Percentiles rank a stretch among this genome's conserved stretches.
Evolutionary conservation across 2,329 filamentous ascomycete species (phyloP).

Genomic region (Colletotrichum theobromicola): DNA sequence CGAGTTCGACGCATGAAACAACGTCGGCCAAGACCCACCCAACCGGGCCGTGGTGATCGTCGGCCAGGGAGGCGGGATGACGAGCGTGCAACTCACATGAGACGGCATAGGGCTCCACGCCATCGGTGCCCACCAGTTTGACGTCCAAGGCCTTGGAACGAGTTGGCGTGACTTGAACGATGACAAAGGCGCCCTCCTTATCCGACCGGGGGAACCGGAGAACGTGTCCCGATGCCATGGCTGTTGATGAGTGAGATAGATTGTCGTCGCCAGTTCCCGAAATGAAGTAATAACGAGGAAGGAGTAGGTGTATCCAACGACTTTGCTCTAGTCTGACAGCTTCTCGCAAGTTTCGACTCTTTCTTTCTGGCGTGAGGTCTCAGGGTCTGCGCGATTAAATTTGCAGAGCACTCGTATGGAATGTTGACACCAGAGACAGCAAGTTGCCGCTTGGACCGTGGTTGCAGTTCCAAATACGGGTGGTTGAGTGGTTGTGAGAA

Average conservation of each 20-base stretch:
- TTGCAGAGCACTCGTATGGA: neutral
- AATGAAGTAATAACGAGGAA: neutral
- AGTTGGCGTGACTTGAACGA: slow-evolving; percentile 63
- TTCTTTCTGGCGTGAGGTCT: neutral
- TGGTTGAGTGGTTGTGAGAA: neutral
- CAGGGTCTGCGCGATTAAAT: neutral
- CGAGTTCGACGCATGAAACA: slow-evolving; percentile 26
- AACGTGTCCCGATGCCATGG: slow-evolving; percentile 37
- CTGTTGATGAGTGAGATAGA: neutral
- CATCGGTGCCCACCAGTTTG: slow-evolving; percentile 72
- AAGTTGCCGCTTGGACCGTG: neutral
- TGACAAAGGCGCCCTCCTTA: slow-evolving; percentile 56
- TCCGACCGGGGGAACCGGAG: slow-evolving; percentile 65
- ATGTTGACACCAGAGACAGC: neutral
- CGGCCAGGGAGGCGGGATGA: slow-evolving; percentile 10
- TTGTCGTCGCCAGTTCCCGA: neutral
- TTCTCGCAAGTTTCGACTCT: neutral
- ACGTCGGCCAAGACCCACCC: slow-evolving; percentile 10
- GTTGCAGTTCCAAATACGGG: neutral
- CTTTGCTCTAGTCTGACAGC: neutral
- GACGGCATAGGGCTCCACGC: slow-evolving; percentile 62
- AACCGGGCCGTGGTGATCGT: slow-evolving; percentile 19
- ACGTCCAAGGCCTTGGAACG: slow-evolving; percentile 63
- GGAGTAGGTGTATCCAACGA: neutral
- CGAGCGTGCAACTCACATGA: slow-evolving; percentile 53